phyloP scores from a whole-genome alignment of 495 filamentous ascomycete species.

The Penicillium samsonianum region DNA sequence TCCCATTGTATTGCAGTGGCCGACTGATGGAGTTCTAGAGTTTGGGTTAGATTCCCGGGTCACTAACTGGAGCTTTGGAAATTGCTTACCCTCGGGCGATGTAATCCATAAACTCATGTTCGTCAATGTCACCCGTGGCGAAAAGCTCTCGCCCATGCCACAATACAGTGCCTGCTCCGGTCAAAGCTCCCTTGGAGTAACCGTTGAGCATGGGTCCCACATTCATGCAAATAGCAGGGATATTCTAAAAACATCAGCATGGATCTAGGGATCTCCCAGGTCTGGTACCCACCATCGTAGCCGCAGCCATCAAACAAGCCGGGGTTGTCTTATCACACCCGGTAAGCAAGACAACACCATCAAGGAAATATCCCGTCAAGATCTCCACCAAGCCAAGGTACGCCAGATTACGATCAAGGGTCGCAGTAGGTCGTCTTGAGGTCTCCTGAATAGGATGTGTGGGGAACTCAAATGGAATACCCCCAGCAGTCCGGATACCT shows the following conservation, averaged over 20 bases:
- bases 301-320: constrained; percentile 57
- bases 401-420: constrained; percentile 55
- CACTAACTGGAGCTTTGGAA: neutral
- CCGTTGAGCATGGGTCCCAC: constrained; percentile 59
- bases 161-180: constrained; percentile 50
- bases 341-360: constrained; percentile 56
- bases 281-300: constrained; percentile 47
- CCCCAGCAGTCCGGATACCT: constrained; percentile 54
- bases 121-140: constrained; percentile 52
- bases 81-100: constrained; percentile 46
- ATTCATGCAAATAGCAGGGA: constrained; percentile 56
- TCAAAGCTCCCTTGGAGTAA: constrained; percentile 43
- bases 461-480: constrained; percentile 58
- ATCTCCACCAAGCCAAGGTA: constrained; percentile 56
- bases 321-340: constrained; percentile 62
- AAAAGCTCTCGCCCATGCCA: constrained; percentile 57
- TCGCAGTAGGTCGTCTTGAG: constrained; percentile 50
- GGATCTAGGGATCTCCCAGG: neutral
- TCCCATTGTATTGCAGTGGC: constrained; percentile 60
- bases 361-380: constrained; percentile 53
- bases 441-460: constrained; percentile 59
- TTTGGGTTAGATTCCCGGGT: constrained; percentile 10
- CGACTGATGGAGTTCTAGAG: constrained; percentile 49
- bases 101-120: constrained; percentile 51
- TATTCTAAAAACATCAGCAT: constrained; percentile 38